phyloP scores from a whole-genome alignment of 2,329 filamentous ascomycete genomes.

The Fusarium pilosicola region DNA sequence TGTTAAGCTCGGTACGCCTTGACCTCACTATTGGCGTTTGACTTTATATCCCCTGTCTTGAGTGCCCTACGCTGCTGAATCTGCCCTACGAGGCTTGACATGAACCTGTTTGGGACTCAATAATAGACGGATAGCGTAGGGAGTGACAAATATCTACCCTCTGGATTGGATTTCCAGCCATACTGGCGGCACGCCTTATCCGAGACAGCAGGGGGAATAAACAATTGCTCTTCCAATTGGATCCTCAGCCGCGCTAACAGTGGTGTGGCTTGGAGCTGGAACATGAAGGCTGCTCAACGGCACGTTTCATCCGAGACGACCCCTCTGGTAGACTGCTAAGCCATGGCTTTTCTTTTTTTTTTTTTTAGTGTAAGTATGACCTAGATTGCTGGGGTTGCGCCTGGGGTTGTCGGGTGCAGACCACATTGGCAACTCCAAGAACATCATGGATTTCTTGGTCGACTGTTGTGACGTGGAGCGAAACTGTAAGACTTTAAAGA shows the following conservation, averaged over 20 bases:
- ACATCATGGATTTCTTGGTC: too few species aligned
- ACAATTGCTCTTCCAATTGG: background rate
- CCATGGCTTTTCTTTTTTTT: too few species aligned
- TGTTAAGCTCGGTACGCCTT: background rate
- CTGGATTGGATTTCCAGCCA: background rate
- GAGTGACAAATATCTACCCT: background rate
- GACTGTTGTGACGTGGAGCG: too few species aligned
- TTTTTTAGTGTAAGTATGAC: too few species aligned
- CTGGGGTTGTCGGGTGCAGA: too few species aligned
- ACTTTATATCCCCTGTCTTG: background rate
- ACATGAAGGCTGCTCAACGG: background rate
- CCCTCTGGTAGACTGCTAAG: background rate
- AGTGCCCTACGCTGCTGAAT: background rate
- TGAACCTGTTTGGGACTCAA: background rate
- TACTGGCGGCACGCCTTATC: background rate
- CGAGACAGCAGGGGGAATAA: background rate
- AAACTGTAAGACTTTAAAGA: too few species aligned
- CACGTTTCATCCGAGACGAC: background rate
- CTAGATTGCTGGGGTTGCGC: too few species aligned
- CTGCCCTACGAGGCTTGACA: background rate
- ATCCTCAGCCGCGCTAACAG: background rate
- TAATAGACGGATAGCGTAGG: background rate
- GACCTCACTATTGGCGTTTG: background rate
- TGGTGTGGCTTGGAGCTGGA: background rate
- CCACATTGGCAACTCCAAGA: rapidly evolving